Evolutionary conservation across 768 basidiomycete species (phyloP), one percentile per base, ranked within the genome.

Genomic region (Psilocybe subaeruginosa): DNA sequence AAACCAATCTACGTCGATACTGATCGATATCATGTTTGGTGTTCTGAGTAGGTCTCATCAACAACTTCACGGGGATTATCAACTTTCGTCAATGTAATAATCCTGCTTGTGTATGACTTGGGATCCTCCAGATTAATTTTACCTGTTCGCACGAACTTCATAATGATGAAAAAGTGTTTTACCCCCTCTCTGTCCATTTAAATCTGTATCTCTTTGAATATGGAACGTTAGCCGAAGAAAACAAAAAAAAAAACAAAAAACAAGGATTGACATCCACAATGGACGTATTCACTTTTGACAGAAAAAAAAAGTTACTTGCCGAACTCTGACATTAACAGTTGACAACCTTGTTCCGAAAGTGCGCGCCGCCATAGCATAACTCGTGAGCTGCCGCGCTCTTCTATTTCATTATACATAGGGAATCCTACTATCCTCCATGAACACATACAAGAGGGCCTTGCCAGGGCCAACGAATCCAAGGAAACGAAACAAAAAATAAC

Each of bases 351-450:
- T 39, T 39, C 37, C 37, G 37, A 39, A 14, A 41, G 23, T 30
- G 17, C 14, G 29, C 51, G 29, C 51, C 14, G 37, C 37, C n/a
- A 45, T 35, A 55, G 33, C 30, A 35, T 54, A 56, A 59, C 59
- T 69, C 66, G 62, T 56, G 67, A 69, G 68, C 59, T 63, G 70
- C 77, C 27, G 72, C 73, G 77, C 76, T 77, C 72, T 72, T 78
- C 75, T 78, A 78, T 73, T 57, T 76, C 68, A 70, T 75, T 72
- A 74, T 79, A 80, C 76, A 78, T 72, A 71, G 63, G 70, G 68
- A 73, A 66, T 68, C 61, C 60, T 62, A 71, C 35, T 17, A 69
- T 70, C 75, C 75, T 78, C 67, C 65, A 68, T 66, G 63, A 66
- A 72, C 67, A 73, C 64, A 68, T 64, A 66, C 55, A 61, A 54